These are phyloP conservation scores for Letharia columbiana DNA, from an alignment of 495 filamentous ascomycete species.

Conservation along the genomic window DNA sequence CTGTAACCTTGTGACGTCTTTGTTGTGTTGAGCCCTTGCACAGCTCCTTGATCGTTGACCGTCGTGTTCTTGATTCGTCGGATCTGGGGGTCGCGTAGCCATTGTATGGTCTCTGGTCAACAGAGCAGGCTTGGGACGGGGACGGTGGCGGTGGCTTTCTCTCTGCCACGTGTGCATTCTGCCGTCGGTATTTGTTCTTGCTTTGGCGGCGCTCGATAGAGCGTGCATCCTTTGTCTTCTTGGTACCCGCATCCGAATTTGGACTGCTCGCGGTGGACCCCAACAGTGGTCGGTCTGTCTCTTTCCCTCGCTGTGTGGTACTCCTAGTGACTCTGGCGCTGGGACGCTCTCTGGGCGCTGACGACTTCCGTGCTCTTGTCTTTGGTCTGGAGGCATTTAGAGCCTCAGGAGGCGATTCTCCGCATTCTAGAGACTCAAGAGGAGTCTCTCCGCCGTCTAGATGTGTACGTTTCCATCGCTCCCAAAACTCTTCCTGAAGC, in stretches of 20 bases:
- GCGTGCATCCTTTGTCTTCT: neutral
- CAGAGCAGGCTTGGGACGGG: neutral
- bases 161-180: neutral
- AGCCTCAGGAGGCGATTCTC: neutral
- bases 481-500: neutral
- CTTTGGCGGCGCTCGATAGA: neutral
- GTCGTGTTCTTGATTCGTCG: neutral
- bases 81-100: neutral
- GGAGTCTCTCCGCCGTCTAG: neutral
- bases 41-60: neutral
- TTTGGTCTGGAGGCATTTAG: neutral
- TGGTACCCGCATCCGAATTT: neutral
- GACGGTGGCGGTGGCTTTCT: neutral
- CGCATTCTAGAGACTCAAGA: neutral
- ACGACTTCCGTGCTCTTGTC: neutral
- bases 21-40: constrained; percentile 1
- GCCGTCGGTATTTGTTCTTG: constrained; percentile 2
- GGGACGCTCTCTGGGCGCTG: neutral
- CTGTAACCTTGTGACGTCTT: neutral
- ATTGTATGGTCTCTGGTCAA: neutral
- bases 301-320: constrained; percentile 1
- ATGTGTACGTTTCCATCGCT: constrained; percentile 1
- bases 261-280: neutral
- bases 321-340: neutral
- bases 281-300: neutral